Evolutionary conservation across 2,329 filamentous ascomycete species (phyloP), one percentile per base, ranked within the genome.

Genomic region (Eutypella sp.): DNA sequence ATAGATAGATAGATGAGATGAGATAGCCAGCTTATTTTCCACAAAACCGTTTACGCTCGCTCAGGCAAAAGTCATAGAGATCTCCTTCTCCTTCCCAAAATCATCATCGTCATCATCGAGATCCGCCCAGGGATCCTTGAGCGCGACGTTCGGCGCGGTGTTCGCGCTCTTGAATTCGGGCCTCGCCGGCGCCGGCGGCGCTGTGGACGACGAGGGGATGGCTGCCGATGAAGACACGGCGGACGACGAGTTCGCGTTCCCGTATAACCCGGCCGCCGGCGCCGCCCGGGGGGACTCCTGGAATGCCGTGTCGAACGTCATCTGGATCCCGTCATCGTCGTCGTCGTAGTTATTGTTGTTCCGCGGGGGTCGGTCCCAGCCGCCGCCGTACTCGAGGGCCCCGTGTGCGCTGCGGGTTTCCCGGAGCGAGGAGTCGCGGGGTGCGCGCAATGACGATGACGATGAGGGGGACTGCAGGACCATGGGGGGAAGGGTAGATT

Each of bases 401-500:
- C 58, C 61, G 18, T 76, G 72, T 18, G 70, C 69, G 57, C 74
- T 79, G 61, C 68, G 71, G 2, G 71, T 72, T 55, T 71, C 71
- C 40, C 72, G 68, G 18, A 76, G 56, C n/a, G n/a, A n/a, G 3
- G 47, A 57, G 34, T 64, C 60, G 16, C 67, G 55, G 22, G 61
- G 59, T n/a, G n/a, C n/a, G n/a, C n/a, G n/a, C n/a, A n/a, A n/a
- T n/a, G n/a, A n/a, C n/a, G n/a, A n/a, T n/a, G n/a, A n/a, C n/a
- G n/a, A n/a, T n/a, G n/a, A n/a, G 6, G 29, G 29, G 5, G 6
- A 5, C 29, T 33, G 29, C 6, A 33, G 29, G 5, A 33, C 29
- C 78, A 96, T 95, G 0, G 91, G 89, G 39, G 92, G 91, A 20
- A 96, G 71, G 2, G 91, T 96, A 41, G 87, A 90, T 66, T 93